phyloP scores from a whole-genome alignment of 1,284 basidiomycete genomes.

The Schizophyllum amplum region DNA sequence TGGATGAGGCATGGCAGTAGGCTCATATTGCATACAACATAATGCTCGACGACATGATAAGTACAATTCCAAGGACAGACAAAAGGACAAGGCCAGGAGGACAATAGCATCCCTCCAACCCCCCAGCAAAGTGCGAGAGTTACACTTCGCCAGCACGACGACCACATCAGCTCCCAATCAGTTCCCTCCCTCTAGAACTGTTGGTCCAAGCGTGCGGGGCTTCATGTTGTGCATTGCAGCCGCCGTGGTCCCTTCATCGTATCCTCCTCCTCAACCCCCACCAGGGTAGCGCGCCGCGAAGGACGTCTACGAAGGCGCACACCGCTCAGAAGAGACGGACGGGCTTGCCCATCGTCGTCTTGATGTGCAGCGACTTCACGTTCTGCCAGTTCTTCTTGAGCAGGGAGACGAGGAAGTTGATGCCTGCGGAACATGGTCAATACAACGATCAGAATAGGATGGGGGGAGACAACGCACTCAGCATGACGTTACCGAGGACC shows the following conservation, averaged over 20 bases:
- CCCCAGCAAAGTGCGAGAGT: not conserved
- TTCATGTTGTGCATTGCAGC: conserved; percentile 77
- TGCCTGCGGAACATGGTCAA: conserved; percentile 42
- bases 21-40: not conserved
- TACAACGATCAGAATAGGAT: conserved; percentile 7
- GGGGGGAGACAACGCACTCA: conserved; percentile 47
- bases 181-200: conserved; percentile 56
- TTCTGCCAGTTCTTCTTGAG: conserved; percentile 99
- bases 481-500: conserved; percentile 95
- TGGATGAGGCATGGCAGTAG: not conserved
- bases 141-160: not conserved
- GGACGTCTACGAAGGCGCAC: not conserved
- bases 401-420: conserved; percentile 99
- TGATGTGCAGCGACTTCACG: conserved; percentile 98
- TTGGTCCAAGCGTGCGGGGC: conserved; percentile 92
- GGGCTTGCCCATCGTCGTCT: conserved; percentile 99
- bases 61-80: not conserved
- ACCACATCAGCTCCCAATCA: conserved; percentile 81
- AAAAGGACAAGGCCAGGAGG: not conserved
- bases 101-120: not conserved
- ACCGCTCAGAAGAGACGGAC: conserved; percentile 73
- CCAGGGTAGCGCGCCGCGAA: conserved; percentile 2
- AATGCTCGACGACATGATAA: not conserved
- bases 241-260: conserved; percentile 18
- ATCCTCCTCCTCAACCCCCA: conserved; percentile 11